Evolutionary conservation across 306 rosid species (phyloP).

Genomic region (Lagenaria siceraria): DNA sequence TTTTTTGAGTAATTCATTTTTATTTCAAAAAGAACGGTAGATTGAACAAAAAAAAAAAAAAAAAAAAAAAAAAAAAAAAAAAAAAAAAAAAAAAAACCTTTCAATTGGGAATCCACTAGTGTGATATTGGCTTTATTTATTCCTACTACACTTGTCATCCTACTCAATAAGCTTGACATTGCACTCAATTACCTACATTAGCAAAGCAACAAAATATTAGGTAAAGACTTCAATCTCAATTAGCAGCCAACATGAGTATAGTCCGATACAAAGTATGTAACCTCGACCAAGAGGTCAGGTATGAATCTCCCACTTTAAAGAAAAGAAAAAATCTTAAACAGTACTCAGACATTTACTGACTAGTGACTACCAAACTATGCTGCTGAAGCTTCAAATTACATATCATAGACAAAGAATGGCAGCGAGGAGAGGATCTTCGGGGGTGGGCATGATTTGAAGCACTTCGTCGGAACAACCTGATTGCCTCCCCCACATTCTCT

Average conservation of each 20-base stretch:
- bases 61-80: no score
- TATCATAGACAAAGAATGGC: neutral
- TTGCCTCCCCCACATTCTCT: slow-evolving; percentile 35
- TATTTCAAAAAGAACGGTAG: neutral
- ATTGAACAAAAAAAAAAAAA: neutral
- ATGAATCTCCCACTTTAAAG: no score
- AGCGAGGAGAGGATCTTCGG: slow-evolving; percentile 9
- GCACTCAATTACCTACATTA: neutral
- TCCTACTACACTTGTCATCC: neutral
- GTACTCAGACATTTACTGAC: neutral
- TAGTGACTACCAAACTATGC: neutral
- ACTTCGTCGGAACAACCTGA: slow-evolving; percentile 37
- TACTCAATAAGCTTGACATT: neutral
- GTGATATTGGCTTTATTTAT: neutral
- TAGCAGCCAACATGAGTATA: no score
- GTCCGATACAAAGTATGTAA: no score
- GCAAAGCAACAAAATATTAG: neutral
- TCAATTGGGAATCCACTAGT: neutral
- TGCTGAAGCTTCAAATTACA: neutral
- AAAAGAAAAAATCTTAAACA: neutral
- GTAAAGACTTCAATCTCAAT: neutral
- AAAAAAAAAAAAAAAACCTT: neutral
- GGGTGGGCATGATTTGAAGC: slow-evolving; percentile 58
- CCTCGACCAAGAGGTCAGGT: no score
- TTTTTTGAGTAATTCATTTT: neutral